Conservation (phyloP, 2,329 filamentous ascomycete genomes). For the Orbilia brochopaga region DNA sequence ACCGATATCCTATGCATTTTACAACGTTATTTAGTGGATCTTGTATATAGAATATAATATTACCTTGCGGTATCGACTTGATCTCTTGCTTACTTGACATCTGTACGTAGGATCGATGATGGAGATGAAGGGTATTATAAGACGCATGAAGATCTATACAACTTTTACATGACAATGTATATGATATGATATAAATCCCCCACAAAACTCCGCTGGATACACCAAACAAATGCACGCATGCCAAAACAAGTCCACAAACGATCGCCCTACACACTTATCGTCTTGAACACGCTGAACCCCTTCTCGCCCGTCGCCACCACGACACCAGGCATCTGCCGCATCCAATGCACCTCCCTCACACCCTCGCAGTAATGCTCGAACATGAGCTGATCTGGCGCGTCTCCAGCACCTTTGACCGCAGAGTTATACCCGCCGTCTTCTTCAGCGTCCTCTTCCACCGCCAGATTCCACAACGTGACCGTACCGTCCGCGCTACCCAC, state of each 20-base stretch:
- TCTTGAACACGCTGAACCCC: constrained; percentile 83
- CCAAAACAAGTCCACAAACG: not conserved
- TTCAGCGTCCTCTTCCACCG: constrained; percentile 95
- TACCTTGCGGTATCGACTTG: no score
- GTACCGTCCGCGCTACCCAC: constrained; percentile 93
- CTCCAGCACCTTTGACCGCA: constrained; percentile 72
- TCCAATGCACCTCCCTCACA: constrained; percentile 97
- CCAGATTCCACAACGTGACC: constrained; percentile 93
- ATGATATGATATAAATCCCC: no score
- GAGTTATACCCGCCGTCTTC: constrained; percentile 77
- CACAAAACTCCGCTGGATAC: no score
- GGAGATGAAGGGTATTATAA: no score
- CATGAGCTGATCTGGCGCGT: constrained; percentile 89
- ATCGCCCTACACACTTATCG: constrained; percentile 79
- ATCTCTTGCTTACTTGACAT: no score
- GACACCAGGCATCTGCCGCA: constrained; percentile 89
- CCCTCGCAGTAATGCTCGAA: constrained; percentile 97
- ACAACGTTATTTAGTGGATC: no score
- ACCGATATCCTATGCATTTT: no score
- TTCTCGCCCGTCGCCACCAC: constrained; percentile 88
- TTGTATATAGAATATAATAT: no score
- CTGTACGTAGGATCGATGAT: no score
- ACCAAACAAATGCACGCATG: no score
- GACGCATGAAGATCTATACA: no score
- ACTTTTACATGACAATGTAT: no score